These are phyloP conservation scores for Phytophthora sp. DNA, from an alignment of 352 stramenopile species.

Conservation along the genomic window DNA sequence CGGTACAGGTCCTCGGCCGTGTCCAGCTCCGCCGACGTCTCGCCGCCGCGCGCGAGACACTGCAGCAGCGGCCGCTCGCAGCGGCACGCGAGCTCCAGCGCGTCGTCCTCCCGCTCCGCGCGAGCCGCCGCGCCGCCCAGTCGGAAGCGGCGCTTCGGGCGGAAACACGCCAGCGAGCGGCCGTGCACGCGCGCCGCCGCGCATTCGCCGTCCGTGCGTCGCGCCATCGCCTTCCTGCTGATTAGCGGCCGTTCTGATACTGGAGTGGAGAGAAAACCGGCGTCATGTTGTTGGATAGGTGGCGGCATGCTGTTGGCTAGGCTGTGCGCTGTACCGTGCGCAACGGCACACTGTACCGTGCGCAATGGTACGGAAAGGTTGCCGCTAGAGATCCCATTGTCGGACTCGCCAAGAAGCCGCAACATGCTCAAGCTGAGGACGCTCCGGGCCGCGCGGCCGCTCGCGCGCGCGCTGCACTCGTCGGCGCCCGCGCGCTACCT, in stretches of 20 bases:
- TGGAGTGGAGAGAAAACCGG: slow-evolving; percentile 4
- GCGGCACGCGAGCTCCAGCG: slow-evolving; percentile 39
- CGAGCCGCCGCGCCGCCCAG: slow-evolving; percentile 6
- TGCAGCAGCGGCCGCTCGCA: slow-evolving; percentile 57
- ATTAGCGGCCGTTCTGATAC: slow-evolving; percentile 1
- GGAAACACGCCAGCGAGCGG: slow-evolving; percentile 66
- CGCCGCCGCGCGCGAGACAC: slow-evolving; percentile 36
- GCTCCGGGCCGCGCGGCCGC: slow-evolving; percentile 3
- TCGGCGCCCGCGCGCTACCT: slow-evolving; percentile 49
- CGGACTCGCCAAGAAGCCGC: background rate
- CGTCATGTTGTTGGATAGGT: background rate
- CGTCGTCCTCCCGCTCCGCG: background rate
- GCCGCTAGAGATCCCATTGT: background rate
- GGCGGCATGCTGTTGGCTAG: no score
- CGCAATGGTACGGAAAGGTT: no score
- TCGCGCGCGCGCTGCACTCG: slow-evolving; percentile 45
- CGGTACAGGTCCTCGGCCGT: slow-evolving; percentile 37
- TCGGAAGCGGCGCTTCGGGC: slow-evolving; percentile 59
- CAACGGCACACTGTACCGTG: no score
- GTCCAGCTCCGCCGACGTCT: slow-evolving; percentile 13
- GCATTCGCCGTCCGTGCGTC: no score
- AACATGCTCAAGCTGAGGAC: slow-evolving; percentile 15
- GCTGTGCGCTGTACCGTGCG: no score
- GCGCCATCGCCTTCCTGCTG: no score
- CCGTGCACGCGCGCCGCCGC: slow-evolving; percentile 43